Evolutionary conservation across 2,329 filamentous ascomycete genomes (phyloP).

Genomic region (Hypocrella siamensis): DNA sequence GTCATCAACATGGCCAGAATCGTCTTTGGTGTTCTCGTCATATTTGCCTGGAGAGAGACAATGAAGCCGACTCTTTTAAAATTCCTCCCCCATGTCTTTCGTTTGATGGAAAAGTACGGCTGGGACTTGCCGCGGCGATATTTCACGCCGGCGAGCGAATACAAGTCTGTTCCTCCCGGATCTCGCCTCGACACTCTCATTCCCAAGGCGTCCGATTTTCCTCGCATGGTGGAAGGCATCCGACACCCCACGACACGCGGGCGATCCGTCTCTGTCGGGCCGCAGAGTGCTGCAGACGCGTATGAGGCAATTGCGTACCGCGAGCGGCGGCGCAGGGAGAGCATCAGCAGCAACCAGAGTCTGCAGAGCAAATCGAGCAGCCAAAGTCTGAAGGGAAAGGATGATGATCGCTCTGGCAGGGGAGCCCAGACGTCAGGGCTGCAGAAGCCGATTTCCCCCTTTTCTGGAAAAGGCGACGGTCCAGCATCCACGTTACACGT

Average conservation of each 20-base stretch:
- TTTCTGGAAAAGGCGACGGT: constrained; percentile 63
- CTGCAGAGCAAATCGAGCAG: constrained; percentile 27
- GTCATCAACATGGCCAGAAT: constrained; percentile 50
- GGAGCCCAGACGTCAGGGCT: constrained; percentile 26
- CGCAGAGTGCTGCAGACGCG: constrained; percentile 89
- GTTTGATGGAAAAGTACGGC: constrained; percentile 65
- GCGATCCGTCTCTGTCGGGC: constrained; percentile 76
- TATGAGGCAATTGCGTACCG: constrained; percentile 91
- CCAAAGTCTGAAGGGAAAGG: constrained; percentile 22
- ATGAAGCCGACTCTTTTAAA: constrained; percentile 76
- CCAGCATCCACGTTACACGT: constrained; percentile 26
- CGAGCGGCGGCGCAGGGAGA: constrained; percentile 44
- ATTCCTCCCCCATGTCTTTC: constrained; percentile 71
- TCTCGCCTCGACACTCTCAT: constrained; percentile 70
- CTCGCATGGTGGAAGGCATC: constrained; percentile 66
- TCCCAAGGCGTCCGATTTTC: constrained; percentile 76
- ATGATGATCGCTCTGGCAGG: constrained; percentile 21
- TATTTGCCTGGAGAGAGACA: constrained; percentile 79
- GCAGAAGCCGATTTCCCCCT: constrained; percentile 34
- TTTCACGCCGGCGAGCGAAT: constrained; percentile 82
- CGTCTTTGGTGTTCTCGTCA: constrained; percentile 61
- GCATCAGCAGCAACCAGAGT: constrained; percentile 34
- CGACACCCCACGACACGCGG: constrained; percentile 55
- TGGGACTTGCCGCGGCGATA: constrained; percentile 74
- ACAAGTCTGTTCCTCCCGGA: constrained; percentile 61